Conservation (phyloP, 2,329 filamentous ascomycete species). For the Fusarium palustre region DNA sequence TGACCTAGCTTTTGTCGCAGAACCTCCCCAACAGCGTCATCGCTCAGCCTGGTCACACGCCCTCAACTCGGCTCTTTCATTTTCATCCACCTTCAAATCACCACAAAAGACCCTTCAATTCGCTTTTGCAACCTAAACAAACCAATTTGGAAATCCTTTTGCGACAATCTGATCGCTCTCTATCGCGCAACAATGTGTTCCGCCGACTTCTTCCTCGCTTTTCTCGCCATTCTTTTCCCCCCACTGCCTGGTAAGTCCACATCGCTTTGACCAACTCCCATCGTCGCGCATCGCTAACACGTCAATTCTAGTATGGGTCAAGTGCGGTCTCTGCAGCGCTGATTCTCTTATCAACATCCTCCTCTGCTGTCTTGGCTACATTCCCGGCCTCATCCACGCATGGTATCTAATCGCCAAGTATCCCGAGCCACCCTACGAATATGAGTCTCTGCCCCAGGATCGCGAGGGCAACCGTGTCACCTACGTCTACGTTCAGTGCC, state of each 20-base stretch:
- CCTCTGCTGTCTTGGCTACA: constrained; percentile 80
- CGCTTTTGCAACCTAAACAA: not conserved
- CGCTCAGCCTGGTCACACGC: constrained; percentile 28
- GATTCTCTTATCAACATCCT: constrained; percentile 96
- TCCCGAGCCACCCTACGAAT: constrained; percentile 79
- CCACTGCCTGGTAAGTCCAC: constrained; percentile 69
- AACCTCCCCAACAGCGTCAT: constrained; percentile 39
- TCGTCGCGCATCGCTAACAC: constrained; percentile 27
- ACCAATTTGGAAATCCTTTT: not conserved
- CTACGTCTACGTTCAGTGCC: constrained; percentile 79
- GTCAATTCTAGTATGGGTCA: constrained; percentile 83
- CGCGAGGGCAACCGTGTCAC: constrained; percentile 70
- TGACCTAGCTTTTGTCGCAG: constrained; percentile 30
- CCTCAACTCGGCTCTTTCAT: constrained; percentile 1
- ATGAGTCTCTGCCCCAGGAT: constrained; percentile 72
- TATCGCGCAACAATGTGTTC: constrained; percentile 62
- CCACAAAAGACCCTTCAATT: constrained; percentile 21
- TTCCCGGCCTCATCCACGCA: constrained; percentile 91
- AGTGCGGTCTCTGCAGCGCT: constrained; percentile 89
- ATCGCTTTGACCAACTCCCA: constrained; percentile 8
- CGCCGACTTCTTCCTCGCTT: constrained; percentile 71
- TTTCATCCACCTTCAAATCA: constrained; percentile 11
- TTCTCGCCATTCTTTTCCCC: constrained; percentile 74
- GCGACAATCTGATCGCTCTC: not conserved
- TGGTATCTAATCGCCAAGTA: constrained; percentile 98